A percentile compares a stretch with the other conserved stretches of the same genome.
Conservation (phyloP, 805 yeast species). For the Yamadazyma takamatsuzukensis region DNA sequence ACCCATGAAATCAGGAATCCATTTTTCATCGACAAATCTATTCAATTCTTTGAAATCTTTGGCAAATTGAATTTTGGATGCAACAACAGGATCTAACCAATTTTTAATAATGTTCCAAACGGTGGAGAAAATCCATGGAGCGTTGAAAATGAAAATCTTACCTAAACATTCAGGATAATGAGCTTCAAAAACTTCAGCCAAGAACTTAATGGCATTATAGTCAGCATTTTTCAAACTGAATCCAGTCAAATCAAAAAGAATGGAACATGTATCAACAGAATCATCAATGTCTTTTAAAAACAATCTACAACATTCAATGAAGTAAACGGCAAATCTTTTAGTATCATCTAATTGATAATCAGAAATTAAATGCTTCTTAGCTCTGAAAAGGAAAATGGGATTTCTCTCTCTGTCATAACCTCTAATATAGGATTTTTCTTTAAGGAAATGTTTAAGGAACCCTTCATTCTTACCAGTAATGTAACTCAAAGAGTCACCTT, state of each 20-base stretch:
- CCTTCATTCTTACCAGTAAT: slow-evolving; percentile 40
- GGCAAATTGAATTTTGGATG: slow-evolving; percentile 84
- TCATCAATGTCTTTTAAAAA: slow-evolving; percentile 54
- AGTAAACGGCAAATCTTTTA: slow-evolving; percentile 67
- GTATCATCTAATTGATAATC: slow-evolving; percentile 61
- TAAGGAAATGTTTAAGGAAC: slow-evolving; percentile 52
- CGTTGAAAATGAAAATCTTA: slow-evolving; percentile 78
- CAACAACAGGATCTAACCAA: slow-evolving; percentile 97
- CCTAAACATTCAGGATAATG: slow-evolving; percentile 96
- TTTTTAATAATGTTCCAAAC: slow-evolving; percentile 90
- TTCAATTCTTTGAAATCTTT: slow-evolving; percentile 63
- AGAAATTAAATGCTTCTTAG: slow-evolving; percentile 61
- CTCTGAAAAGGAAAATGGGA: slow-evolving; percentile 80
- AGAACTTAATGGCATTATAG: slow-evolving; percentile 83
- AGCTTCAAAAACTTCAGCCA: slow-evolving; percentile 87
- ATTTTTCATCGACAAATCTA: slow-evolving; percentile 53
- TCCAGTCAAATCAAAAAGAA: slow-evolving; percentile 81
- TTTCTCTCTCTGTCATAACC: slow-evolving; percentile 73
- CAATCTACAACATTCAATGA: slow-evolving; percentile 81
- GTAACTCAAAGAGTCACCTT: slow-evolving; percentile 68
- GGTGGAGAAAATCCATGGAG: slow-evolving; percentile 95
- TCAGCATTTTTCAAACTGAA: slow-evolving; percentile 93
- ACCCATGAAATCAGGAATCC: slow-evolving; percentile 70
- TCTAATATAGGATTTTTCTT: slow-evolving; percentile 67
- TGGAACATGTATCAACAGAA: slow-evolving; percentile 60